Conservation (phyloP, 192 early-diverging fungal species). For the Coemansia sp. region DNA sequence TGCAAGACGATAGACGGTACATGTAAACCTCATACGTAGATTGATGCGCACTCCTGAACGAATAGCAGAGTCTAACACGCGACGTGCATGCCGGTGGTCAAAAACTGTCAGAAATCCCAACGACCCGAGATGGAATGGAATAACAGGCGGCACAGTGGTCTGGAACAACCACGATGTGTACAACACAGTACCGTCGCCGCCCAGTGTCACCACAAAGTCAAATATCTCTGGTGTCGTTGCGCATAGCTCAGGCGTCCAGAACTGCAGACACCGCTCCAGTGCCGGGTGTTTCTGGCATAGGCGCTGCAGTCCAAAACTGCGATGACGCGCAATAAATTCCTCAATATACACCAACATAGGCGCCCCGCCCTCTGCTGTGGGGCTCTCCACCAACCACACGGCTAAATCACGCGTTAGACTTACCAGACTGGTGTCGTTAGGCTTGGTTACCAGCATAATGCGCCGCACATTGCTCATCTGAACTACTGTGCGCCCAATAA, state of each 20-base stretch:
- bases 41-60: slow-evolving; percentile 77
- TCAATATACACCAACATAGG: slow-evolving; percentile 60
- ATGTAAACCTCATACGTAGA: slow-evolving; percentile 84
- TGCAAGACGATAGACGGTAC: slow-evolving; percentile 76
- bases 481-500: slow-evolving; percentile 61
- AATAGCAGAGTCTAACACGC: slow-evolving; percentile 63
- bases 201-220: slow-evolving; percentile 90
- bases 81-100: slow-evolving; percentile 61
- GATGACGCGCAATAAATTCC: slow-evolving; percentile 58
- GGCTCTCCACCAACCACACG: slow-evolving; percentile 60
- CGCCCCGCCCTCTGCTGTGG: slow-evolving; percentile 10
- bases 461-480: slow-evolving; percentile 45
- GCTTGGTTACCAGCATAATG: slow-evolving; percentile 80
- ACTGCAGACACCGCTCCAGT: slow-evolving; percentile 57
- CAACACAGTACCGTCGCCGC: slow-evolving; percentile 94
- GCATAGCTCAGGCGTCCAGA: slow-evolving; percentile 78
- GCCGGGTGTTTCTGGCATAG: slow-evolving; percentile 47
- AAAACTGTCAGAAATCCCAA: slow-evolving; percentile 95
- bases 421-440: slow-evolving; percentile 64
- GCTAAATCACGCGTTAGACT: slow-evolving; percentile 69
- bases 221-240: slow-evolving; percentile 65
- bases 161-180: slow-evolving; percentile 93
- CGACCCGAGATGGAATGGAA: slow-evolving; percentile 91
- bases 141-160: slow-evolving; percentile 81
- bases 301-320: slow-evolving; percentile 59